phyloP scores from a whole-genome alignment of 2,329 filamentous ascomycete genomes.

The Corinectria fuckeliana region DNA sequence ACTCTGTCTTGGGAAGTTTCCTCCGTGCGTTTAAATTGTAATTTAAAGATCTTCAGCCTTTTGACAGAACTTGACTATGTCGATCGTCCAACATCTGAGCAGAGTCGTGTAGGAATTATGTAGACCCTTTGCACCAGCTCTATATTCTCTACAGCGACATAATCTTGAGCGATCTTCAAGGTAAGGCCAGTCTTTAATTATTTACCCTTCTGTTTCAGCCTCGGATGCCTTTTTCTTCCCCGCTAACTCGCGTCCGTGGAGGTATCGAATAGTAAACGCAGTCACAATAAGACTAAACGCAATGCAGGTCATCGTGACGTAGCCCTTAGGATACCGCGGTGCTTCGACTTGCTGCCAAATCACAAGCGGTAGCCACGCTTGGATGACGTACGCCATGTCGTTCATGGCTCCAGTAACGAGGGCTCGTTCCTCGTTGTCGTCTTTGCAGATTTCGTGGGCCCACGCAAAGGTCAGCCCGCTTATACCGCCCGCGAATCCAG shows the following conservation, averaged over 20 bases:
- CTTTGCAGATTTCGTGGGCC: conserved; percentile 57
- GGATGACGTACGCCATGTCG: conserved; percentile 71
- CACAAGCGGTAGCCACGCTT: conserved; percentile 71
- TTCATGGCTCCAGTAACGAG: conserved; percentile 72
- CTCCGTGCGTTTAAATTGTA: too few relatives aligned
- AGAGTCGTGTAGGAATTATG: too few relatives aligned
- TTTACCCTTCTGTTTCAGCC: conserved; percentile 5
- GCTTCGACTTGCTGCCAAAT: conserved; percentile 71
- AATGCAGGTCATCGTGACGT: conserved; percentile 59
- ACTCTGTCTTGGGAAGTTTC: too few relatives aligned
- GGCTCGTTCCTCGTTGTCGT: conserved; percentile 70
- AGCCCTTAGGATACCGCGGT: conserved; percentile 66
- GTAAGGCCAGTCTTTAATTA: too few relatives aligned
- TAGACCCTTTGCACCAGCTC: too few relatives aligned
- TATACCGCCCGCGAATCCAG: conserved; percentile 55
- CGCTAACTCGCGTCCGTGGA: conserved; percentile 1
- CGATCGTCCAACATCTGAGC: too few relatives aligned
- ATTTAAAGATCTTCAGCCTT: not conserved
- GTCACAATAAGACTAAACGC: conserved; percentile 56
- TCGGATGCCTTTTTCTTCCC: conserved; percentile 9
- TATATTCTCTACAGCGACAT: not conserved
- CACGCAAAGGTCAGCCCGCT: conserved; percentile 54
- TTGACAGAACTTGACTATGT: too few relatives aligned
- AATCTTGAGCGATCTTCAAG: not conserved
- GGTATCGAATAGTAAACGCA: conserved; percentile 52